Percentiles rank a stretch among this genome's conserved stretches.
These are phyloP conservation scores for Botryosphaeria agaves DNA, from an alignment of 2,329 filamentous ascomycete genomes.

Conservation along the genomic window DNA sequence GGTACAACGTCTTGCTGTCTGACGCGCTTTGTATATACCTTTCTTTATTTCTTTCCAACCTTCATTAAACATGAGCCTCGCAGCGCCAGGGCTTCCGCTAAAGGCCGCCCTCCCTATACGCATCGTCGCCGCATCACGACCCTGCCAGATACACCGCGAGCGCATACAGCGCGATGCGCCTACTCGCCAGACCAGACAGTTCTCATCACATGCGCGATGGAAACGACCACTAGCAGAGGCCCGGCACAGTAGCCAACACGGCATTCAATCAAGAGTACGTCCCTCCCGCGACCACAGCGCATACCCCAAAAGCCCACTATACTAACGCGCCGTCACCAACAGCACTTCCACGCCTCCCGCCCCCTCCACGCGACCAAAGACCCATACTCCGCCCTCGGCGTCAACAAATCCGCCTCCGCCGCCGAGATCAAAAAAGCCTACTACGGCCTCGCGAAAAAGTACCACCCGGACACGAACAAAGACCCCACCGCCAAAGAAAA, in stretches of 20 bases:
- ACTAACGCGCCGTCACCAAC: constrained; percentile 10
- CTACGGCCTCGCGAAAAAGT: constrained; percentile 95
- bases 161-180: constrained; percentile 5
- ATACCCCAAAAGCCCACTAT: constrained; percentile 10
- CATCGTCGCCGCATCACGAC: constrained; percentile 12
- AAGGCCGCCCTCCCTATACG: constrained; percentile 16
- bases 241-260: too few relatives aligned
- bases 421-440: constrained; percentile 96
- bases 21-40: too few relatives aligned
- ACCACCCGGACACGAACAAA: constrained; percentile 95
- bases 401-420: constrained; percentile 62
- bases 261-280: too few relatives aligned
- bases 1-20: too few relatives aligned
- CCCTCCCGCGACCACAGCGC: constrained; percentile 5
- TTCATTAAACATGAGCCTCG: constrained; percentile 18
- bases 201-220: too few relatives aligned
- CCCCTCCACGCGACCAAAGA: constrained; percentile 41
- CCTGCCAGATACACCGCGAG: constrained; percentile 9
- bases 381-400: constrained; percentile 75
- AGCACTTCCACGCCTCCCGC: constrained; percentile 45
- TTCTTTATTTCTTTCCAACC: too few relatives aligned
- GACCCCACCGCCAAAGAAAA: constrained; percentile 85
- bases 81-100: constrained; percentile 15
- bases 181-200: too few relatives aligned
- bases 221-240: too few relatives aligned